Evolutionary conservation across 2,329 filamentous ascomycete species (phyloP).

Genomic region (Paradendryphiella salina): DNA sequence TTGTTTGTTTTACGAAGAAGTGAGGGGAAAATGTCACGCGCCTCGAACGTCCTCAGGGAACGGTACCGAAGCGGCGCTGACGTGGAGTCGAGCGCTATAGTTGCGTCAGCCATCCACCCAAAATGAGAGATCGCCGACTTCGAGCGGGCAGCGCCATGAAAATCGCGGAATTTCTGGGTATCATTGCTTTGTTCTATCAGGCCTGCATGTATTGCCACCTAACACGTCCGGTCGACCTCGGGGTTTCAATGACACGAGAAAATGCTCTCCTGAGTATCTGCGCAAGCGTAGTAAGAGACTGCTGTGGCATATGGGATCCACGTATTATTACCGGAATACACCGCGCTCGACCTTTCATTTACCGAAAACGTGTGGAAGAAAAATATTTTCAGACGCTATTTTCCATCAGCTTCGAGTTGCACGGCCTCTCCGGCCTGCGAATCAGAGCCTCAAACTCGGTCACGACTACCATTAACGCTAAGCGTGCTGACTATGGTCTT

Average conservation of each 20-base stretch:
- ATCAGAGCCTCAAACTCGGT: neutral
- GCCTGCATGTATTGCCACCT: neutral
- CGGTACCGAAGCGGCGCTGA: constrained; percentile 4
- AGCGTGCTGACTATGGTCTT: neutral
- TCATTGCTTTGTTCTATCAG: neutral
- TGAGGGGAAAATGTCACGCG: neutral
- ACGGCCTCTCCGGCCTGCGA: neutral
- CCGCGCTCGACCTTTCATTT: neutral
- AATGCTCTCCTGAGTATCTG: neutral
- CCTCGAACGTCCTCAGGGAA: neutral
- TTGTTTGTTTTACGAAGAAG: neutral
- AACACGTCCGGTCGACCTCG: neutral
- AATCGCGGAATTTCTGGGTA: neutral
- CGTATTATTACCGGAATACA: neutral
- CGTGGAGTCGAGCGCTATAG: neutral
- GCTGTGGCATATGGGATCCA: neutral
- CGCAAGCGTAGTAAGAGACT: constrained; percentile 1
- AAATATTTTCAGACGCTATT: constrained; percentile 7
- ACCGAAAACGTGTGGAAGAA: neutral
- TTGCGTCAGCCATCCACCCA: constrained; percentile 6
- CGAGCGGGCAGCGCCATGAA: neutral
- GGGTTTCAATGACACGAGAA: neutral
- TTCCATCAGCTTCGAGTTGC: neutral
- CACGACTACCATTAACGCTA: neutral
- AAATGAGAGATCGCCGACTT: neutral